Conservation (phyloP, 495 filamentous ascomycete species). For the Amorphotheca resinae region DNA sequence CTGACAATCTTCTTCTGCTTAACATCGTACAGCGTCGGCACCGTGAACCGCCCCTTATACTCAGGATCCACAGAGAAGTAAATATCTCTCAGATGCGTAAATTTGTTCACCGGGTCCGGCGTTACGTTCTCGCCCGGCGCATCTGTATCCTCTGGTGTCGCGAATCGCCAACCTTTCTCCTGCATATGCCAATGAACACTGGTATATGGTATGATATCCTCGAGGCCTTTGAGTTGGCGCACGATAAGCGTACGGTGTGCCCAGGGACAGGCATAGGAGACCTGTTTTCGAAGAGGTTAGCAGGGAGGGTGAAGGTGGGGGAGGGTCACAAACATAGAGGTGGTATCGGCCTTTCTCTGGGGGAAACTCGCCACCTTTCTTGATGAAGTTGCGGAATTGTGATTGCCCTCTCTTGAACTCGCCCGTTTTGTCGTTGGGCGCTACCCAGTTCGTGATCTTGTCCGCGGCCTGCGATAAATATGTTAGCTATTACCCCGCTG, state of each 20-base stretch:
- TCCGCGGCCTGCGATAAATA: constrained; percentile 8
- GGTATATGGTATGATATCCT: constrained; percentile 56
- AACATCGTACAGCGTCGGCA: constrained; percentile 70
- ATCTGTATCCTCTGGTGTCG: constrained; percentile 45
- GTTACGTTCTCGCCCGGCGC: constrained; percentile 36
- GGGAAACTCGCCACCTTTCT: constrained; percentile 49
- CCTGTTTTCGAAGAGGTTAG: constrained; percentile 33
- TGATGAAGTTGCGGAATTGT: constrained; percentile 58
- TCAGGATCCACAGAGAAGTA: constrained; percentile 57
- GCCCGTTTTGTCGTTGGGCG: constrained; percentile 57
- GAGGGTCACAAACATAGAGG: constrained; percentile 47
- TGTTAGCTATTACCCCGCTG: background rate
- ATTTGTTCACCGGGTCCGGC: constrained; percentile 49
- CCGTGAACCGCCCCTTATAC: constrained; percentile 66
- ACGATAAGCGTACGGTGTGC: constrained; percentile 67
- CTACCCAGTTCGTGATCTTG: constrained; percentile 76
- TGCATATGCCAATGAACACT: constrained; percentile 56
- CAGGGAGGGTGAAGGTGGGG: constrained; percentile 10
- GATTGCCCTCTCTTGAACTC: constrained; percentile 79
- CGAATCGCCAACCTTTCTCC: constrained; percentile 69
- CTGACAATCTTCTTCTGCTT: constrained; percentile 61
- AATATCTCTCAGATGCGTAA: constrained; percentile 48
- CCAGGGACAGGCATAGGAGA: constrained; percentile 70
- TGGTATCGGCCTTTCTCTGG: constrained; percentile 67
- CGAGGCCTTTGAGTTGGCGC: constrained; percentile 66